Conservation (phyloP, 164 flowering plant species). For the Platanus orientalis region DNA sequence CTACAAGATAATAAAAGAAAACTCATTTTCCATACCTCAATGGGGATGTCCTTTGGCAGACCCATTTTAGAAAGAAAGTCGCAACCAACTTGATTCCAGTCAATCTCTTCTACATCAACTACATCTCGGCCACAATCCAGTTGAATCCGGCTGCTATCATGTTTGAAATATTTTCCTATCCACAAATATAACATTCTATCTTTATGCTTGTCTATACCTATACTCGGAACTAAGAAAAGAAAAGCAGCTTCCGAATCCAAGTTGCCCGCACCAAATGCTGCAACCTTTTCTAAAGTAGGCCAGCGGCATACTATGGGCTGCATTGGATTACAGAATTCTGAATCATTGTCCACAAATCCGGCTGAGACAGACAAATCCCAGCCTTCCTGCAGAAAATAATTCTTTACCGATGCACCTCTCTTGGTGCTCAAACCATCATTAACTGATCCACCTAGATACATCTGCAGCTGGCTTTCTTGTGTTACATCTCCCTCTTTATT, state of each 20-base stretch:
- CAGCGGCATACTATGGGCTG: constrained; percentile 34
- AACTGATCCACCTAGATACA: constrained; percentile 13
- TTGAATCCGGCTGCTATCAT: constrained; percentile 12
- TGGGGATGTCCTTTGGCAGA: constrained; percentile 34
- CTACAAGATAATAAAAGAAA: no score
- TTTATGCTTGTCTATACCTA: constrained; percentile 18
- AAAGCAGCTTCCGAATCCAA: constrained; percentile 42
- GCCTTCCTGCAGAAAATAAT: constrained; percentile 8
- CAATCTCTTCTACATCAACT: constrained; percentile 23
- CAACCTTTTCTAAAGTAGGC: constrained; percentile 47
- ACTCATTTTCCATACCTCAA: constrained; percentile 35
- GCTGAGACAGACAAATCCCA: not conserved
- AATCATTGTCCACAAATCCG: constrained; percentile 10
- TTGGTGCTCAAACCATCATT: constrained; percentile 12
- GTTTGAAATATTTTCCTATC: constrained; percentile 47
- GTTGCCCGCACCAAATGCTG: constrained; percentile 20
- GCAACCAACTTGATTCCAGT: constrained; percentile 37
- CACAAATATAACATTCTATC: constrained; percentile 40
- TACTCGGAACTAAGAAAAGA: constrained; percentile 28
- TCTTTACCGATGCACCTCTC: constrained; percentile 5
- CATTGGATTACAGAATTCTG: not conserved
- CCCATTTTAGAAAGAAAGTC: constrained; percentile 30
- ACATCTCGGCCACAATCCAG: constrained; percentile 9
- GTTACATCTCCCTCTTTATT: constrained; percentile 16
- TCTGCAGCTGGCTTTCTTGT: constrained; percentile 14